phyloP scores from a whole-genome alignment of 129 eudicot genomes.

The Centrapalus pauciflorus region DNA sequence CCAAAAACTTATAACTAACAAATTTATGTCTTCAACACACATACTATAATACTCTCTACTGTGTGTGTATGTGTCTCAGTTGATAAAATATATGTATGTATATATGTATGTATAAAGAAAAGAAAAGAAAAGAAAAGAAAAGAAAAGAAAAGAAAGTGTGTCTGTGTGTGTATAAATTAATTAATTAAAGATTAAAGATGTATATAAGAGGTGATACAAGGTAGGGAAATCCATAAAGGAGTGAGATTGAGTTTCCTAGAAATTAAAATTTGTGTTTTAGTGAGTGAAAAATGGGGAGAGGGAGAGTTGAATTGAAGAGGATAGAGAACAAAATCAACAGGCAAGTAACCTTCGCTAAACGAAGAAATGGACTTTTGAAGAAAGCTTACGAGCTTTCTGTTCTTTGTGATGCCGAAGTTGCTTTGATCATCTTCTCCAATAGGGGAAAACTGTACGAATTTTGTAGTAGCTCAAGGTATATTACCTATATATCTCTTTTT shows the following conservation, averaged over 20 bases:
- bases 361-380: slow-evolving; percentile 78
- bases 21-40: no score
- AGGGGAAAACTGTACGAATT: slow-evolving; percentile 87
- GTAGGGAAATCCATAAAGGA: slow-evolving; percentile 29
- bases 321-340: slow-evolving; percentile 87
- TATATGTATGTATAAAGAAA: no score
- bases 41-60: no score
- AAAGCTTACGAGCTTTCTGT: slow-evolving; percentile 91
- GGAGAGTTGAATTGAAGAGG: slow-evolving; percentile 79
- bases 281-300: slow-evolving; percentile 63
- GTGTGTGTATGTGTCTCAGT: no score
- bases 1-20: no score
- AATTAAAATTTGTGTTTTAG: slow-evolving; percentile 20
- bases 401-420: slow-evolving; percentile 86
- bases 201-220: slow-evolving; percentile 33
- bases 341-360: slow-evolving; percentile 81
- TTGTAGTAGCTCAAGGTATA: slow-evolving; percentile 92
- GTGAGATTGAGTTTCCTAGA: slow-evolving; percentile 19
- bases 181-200: no score
- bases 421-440: slow-evolving; percentile 83
- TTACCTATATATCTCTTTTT: no score
- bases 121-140: no score
- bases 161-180: no score
- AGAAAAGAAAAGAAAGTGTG: no score
- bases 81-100: not conserved